Evolutionary conservation across 768 basidiomycete species (phyloP).

Genomic region (Hypsizygus marmoreus): DNA sequence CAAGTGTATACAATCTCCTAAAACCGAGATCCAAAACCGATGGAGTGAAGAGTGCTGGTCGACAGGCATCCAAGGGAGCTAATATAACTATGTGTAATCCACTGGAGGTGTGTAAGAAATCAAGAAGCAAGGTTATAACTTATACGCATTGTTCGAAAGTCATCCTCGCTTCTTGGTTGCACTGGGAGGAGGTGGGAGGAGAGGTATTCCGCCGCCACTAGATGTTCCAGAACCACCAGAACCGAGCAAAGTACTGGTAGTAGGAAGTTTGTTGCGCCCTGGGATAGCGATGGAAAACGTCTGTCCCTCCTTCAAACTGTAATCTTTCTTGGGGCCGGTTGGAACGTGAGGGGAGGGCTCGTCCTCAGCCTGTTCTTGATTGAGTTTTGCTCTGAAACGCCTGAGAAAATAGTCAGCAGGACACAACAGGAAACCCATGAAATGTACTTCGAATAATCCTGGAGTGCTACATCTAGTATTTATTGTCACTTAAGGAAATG

Average conservation of each 20-base stretch:
- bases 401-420: slow-evolving; percentile 38
- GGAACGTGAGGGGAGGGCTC: slow-evolving; percentile 70
- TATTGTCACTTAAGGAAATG: slow-evolving; percentile 11
- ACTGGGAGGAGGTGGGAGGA: slow-evolving; percentile 85
- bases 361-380: slow-evolving; percentile 46
- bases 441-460: slow-evolving; percentile 79
- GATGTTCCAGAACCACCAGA: slow-evolving; percentile 29
- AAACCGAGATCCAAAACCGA: no score
- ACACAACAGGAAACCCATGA: slow-evolving; percentile 2
- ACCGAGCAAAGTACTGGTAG: slow-evolving; percentile 40
- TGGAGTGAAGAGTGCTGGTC: no score
- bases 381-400: slow-evolving; percentile 63
- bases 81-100: neutral
- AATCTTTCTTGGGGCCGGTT: slow-evolving; percentile 86
- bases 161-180: slow-evolving; percentile 47
- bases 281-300: slow-evolving; percentile 93
- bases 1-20: no score
- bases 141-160: no score
- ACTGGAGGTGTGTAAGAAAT: neutral
- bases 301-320: slow-evolving; percentile 91
- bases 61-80: no score
- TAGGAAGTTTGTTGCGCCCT: slow-evolving; percentile 56
- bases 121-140: no score
- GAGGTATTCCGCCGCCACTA: slow-evolving; percentile 52
- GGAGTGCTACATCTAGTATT: slow-evolving; percentile 72